A percentile compares a stretch with the other conserved stretches of the same genome.
Evolutionary conservation across 768 basidiomycete species (phyloP).

Genomic region (Coprinopsis marcescibilis): DNA sequence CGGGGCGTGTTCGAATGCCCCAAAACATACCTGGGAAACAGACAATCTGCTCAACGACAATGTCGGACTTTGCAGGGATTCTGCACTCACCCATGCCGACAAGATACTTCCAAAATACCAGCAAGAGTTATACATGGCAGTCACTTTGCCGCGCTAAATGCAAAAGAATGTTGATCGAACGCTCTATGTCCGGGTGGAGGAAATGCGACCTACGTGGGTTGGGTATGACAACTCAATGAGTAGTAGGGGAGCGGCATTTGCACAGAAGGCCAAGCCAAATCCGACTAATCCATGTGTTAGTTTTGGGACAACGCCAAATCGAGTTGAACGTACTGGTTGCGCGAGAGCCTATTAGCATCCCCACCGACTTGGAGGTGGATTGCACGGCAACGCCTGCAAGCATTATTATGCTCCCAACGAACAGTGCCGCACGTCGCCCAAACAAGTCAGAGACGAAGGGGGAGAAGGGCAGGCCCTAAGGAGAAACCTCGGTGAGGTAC

Average conservation of each 20-base stretch:
- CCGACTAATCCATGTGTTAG: conserved; percentile 40
- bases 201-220: conserved; percentile 43
- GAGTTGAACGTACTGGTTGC: conserved; percentile 37
- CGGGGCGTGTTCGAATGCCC: conserved; percentile 30
- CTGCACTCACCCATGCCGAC: conserved; percentile 37
- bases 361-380: conserved; percentile 37
- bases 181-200: background rate
- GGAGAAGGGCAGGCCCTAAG: conserved; percentile 54
- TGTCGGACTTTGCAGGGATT: background rate
- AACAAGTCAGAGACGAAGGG: conserved; percentile 55
- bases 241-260: conserved; percentile 58
- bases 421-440: conserved; percentile 56
- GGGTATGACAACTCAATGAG: conserved; percentile 67
- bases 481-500: background rate
- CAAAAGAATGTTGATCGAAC: conserved; percentile 4
- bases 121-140: conserved; percentile 61
- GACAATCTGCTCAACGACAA: conserved; percentile 2
- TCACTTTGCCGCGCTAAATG: conserved; percentile 45
- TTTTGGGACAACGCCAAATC: background rate
- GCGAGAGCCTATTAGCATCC: conserved; percentile 53
- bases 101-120: conserved; percentile 75
- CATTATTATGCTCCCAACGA: conserved; percentile 59
- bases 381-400: conserved; percentile 58
- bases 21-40: conserved; percentile 33
- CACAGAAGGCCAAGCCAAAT: conserved; percentile 54